phyloP scores from a whole-genome alignment of 192 early-diverging fungal species.

The Podila verticillata region DNA sequence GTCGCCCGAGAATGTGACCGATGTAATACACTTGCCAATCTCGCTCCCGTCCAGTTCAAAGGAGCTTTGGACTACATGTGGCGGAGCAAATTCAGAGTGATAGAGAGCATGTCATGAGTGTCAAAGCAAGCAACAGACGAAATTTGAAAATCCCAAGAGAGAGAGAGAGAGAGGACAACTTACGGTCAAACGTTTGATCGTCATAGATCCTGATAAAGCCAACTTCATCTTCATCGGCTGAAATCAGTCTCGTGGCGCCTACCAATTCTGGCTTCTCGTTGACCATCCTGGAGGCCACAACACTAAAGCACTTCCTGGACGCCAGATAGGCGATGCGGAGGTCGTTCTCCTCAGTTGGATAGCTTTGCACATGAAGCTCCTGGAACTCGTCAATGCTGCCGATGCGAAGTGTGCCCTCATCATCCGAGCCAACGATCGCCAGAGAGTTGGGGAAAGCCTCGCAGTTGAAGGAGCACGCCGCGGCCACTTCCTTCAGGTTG shows the following conservation, averaged over 20 bases:
- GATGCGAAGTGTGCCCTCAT: slow-evolving; percentile 65
- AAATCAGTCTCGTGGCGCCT: slow-evolving; percentile 15
- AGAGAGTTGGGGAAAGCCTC: slow-evolving; percentile 60
- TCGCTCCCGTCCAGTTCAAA: slow-evolving; percentile 56
- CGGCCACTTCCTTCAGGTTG: slow-evolving; percentile 74
- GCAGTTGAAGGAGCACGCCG: slow-evolving; percentile 72
- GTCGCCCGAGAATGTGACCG: slow-evolving; percentile 52
- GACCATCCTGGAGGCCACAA: slow-evolving; percentile 63
- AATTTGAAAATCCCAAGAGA: too few species aligned
- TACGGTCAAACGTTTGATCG: slow-evolving; percentile 78
- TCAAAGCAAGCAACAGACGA: too few species aligned
- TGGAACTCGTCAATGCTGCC: slow-evolving; percentile 85
- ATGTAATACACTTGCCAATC: slow-evolving; percentile 54
- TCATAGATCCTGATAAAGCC: slow-evolving; percentile 71
- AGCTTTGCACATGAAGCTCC: slow-evolving; percentile 81
- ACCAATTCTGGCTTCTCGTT: slow-evolving; percentile 28
- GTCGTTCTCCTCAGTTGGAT: slow-evolving; percentile 72
- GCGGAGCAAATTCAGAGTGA: neutral
- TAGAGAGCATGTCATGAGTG: too few species aligned
- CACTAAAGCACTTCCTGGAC: slow-evolving; percentile 63
- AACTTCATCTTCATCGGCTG: slow-evolving; percentile 50
- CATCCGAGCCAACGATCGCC: slow-evolving; percentile 68
- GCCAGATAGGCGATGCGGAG: slow-evolving; percentile 76
- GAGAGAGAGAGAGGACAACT: neutral
- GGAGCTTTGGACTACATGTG: slow-evolving; percentile 47